Evolutionary conservation across 2,329 filamentous ascomycete genomes (phyloP), one percentile per base, ranked within the genome.

Genomic region (Cladophialophora yegresii): DNA sequence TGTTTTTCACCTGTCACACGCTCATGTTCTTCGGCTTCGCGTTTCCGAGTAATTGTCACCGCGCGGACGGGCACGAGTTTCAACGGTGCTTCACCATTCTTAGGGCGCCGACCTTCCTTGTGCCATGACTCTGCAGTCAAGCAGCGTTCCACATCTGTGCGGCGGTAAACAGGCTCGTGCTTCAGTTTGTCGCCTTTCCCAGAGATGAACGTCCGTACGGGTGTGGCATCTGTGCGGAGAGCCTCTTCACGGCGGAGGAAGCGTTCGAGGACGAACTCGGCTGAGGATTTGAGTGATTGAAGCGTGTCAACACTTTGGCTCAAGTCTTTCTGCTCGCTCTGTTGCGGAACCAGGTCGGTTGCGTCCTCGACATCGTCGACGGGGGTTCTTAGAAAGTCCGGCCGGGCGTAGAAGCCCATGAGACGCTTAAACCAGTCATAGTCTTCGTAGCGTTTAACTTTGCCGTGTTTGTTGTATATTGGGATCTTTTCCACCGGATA

Each of bases 61-160:
- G 92, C 95, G 49, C 95, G 89, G 74, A 95, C 92, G 0, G 93
- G 92, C 0, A 96, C 95, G 49, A 85, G 84, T 75, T 99, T 99
- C 65, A 97, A 78, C 0, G 95, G 91, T 55, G 86, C 79, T 69
- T 89, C 87, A 2, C 90, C 92, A 0, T 82, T 73, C 28, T 85
- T 83, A 2, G 95, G 87, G 28, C 87, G 89, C 10, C 93, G 86
- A 0, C 95, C 95, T 80, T 97, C 93, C 75, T 97, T 97, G 75
- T 98, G 95, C 95, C 95, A 99, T 1, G 91, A 96, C 75, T 99
- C 95, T 1, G 90, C 89, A 30, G 91, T 96, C 76, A 96, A 93
- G 75, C 96, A 96, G 45, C 85, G 83, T 2, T 93, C 86, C 0
- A 98, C 87, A 69, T 98, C 93, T 59, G 85, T 84, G 36, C 93